Base-by-base conservation (phyloP, 192 early-diverging fungal genomes). In the Coemansia sp. region DNA sequence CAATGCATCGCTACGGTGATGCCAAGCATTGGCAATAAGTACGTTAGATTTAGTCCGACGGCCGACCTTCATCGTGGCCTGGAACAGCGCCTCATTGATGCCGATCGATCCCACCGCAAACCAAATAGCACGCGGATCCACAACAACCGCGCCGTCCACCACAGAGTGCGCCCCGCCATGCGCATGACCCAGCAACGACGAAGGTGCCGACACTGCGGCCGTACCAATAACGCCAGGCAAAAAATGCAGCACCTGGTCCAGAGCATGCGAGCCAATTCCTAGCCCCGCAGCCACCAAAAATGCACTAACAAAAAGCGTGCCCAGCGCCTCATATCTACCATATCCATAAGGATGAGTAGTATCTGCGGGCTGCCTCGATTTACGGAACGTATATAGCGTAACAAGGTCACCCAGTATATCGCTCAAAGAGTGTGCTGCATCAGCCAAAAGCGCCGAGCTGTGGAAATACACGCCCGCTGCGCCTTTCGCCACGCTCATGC, bases 11-110 rank as follows among this genome's bases (percentile, higher is more conserved):
- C 86, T 86, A 32, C 93, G 90, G 65, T 95, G 93, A 59, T 95
- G 93, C 90, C 90, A 94, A 56, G 93, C 93, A 75, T 94, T 94
- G 16, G 93, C 93, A 6, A 92, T 69, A 29, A 95, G 76, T 1
- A 95, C 92, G 45, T 89, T 82, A 22, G 87, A 89, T 34, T 88
- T 83, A 61, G 86, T 85, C 24, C 82, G 75, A 32, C 62, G 59
- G 18, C 86, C 93, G 7, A 93, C 87, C 56, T 84, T 82, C 74
- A 90, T 85, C 18, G 89, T 95, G 45, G 84, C 82, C 61, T 84
- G 85, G 73, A 86, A 95, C 70, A 95, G 68, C 64, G 80, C 85
- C 79, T 95, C 93, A 59, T 95, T 95, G n/a, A 88, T 68, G 6
- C 83, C 67, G 18, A 95, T 89, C 53, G 87, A 88, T 9, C 80